Evolutionary conservation across 2,329 filamentous ascomycete species (phyloP).

Genomic region (Lasiodiplodia sp.): DNA sequence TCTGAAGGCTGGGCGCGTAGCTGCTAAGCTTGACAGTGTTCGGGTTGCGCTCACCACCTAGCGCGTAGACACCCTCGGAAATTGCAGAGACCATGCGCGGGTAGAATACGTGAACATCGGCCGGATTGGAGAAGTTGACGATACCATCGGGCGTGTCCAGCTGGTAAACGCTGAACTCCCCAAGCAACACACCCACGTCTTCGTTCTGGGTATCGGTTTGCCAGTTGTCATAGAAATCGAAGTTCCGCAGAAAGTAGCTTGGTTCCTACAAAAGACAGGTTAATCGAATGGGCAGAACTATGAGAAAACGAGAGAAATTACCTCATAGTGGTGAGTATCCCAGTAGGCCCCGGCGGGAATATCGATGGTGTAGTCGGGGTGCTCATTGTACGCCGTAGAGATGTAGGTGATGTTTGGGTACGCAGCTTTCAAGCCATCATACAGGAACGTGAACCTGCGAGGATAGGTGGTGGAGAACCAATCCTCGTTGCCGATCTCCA

Average conservation of each 20-base stretch:
- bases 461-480: slow-evolving; percentile 42
- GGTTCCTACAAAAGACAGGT: slow-evolving; percentile 35
- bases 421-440: slow-evolving; percentile 42
- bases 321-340: slow-evolving; percentile 53
- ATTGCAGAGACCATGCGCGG: slow-evolving; percentile 40
- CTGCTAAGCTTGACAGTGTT: slow-evolving; percentile 38
- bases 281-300: not conserved
- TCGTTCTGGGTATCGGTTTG: slow-evolving; percentile 35
- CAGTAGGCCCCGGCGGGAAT: slow-evolving; percentile 46
- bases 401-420: slow-evolving; percentile 48
- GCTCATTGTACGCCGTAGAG: slow-evolving; percentile 38
- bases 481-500: slow-evolving; percentile 50
- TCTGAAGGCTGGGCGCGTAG: slow-evolving; percentile 42
- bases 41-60: slow-evolving; percentile 41
- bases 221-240: slow-evolving; percentile 35
- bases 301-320: not conserved
- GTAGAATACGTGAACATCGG: slow-evolving; percentile 37
- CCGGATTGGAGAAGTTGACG: slow-evolving; percentile 31
- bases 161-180: slow-evolving; percentile 39
- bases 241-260: slow-evolving; percentile 47
- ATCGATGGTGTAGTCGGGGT: slow-evolving; percentile 42
- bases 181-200: slow-evolving; percentile 35
- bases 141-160: slow-evolving; percentile 39
- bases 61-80: slow-evolving; percentile 40
- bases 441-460: slow-evolving; percentile 45